Evolutionary conservation across 1,139 yeast species (phyloP), one percentile per base, ranked within the genome.

Genomic region (Candida smagusa): DNA sequence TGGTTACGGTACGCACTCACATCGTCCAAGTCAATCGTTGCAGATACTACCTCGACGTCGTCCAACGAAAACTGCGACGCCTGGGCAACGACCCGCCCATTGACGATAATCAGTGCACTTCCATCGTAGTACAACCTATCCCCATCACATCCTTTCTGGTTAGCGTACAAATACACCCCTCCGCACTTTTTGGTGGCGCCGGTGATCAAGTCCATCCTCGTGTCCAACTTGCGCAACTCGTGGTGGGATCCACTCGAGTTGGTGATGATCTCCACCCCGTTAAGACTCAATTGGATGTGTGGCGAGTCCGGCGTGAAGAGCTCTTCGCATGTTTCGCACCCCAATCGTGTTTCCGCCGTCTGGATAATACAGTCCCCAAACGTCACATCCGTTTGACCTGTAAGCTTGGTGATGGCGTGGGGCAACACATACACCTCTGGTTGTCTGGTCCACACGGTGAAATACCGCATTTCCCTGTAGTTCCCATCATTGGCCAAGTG

Each of bases 121-220:
- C 99, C 99, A 61, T 92, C 99, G 55, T 92, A 92, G 60, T 94
- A 92, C 37, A 92, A 65, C 43, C 99, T 74, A 57, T 94, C 99
- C 47, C 99, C 99, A 59, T 94, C 99, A 59, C 99, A 92, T 6
- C 99, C 99, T 45, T 84, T 82, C 63, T 94, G 99, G 59, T 92
- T 92, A 16, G 98, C 80, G 55, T 92, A 92, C 38, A 92, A 68
- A 54, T 92, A 92, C 22, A 92, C 80, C 29, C 99, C 99, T 32
- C 99, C 99, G 57, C 97, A 89, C 60, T 92, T 89, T 41, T 87
- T 77, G 4, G 97, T 89, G 2, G 98, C 98, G 57, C 86, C 96
- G 23, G 81, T 78, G 49, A 92, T 94, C 52, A 94, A 74, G 40
- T 84, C 78, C 65, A 92, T 68, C 50, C 99, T 74, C 4, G 89